Evolutionary conservation across 2,329 filamentous ascomycete species (phyloP), one percentile per base, ranked within the genome.

Genomic region (Colletotrichum eleusines): DNA sequence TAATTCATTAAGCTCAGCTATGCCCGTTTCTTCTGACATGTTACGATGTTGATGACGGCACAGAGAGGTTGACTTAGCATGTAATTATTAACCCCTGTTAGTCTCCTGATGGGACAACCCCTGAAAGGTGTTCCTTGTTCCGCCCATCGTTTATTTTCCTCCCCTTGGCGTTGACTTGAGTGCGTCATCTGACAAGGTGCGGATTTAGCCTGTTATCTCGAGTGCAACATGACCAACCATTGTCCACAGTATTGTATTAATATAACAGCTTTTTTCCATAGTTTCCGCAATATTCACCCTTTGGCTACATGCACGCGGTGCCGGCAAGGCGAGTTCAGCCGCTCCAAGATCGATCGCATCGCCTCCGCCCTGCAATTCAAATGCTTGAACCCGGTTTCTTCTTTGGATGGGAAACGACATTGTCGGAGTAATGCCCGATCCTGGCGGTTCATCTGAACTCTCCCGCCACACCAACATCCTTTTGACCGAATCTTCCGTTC

Each of bases 401-500:
- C n/a, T 28, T 14, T 42, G 18, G 38, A 38, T 23, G 44, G 42
- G 35, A 18, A 61, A 55, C n/a, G 23, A 33, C 20, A 16, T 40
- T n/a, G n/a, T 40, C 31, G 8, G n/a, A 51, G 18, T 51, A 57
- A n/a, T n/a, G n/a, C 50, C 57, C n/a, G 42, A 59, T 59, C 60
- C 44, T 33, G 9, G 42, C 46, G 31, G 40, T 33, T 50, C 48
- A 11, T 31, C 40, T 48, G 33, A n/a, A n/a, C 14, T 23, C 28
- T 28, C 28, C 38, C 31, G 42, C 26, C 68, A 11, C 51, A 60
- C 61, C 40, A 55, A 31, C 46, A 59, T 66, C 69, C 54, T 57
- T 62, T 72, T 65, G 69, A 55, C 69, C 69, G 69, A 18, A 23
- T 46, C 46, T 31, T 70, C 69, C 69, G 69, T 72, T 72, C 69